Percentiles rank a stretch among this genome's conserved stretches.
Evolutionary conservation across 1,284 basidiomycete species (phyloP).

Genomic region (Marasmius tenuissimus): DNA sequence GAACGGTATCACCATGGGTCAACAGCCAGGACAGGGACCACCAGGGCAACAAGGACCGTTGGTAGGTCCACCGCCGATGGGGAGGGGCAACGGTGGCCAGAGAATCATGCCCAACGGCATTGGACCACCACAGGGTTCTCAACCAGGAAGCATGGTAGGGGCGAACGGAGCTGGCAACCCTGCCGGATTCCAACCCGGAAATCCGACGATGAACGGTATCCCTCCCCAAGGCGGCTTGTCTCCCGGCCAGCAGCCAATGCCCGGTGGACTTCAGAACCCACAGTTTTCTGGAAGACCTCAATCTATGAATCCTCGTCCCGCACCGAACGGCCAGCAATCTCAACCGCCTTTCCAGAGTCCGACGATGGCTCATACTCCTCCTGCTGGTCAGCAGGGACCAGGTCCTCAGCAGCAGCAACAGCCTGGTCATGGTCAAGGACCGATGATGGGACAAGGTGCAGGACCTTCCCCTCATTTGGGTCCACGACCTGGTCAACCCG

Average conservation of each 20-base stretch:
- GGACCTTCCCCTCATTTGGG: constrained; percentile 49
- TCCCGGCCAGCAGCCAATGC: constrained; percentile 21
- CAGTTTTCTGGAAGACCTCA: constrained; percentile 17
- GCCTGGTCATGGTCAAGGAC: constrained; percentile 18
- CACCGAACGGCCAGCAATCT: background rate
- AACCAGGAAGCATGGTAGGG: background rate
- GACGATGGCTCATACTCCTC: background rate
- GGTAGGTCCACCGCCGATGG: background rate
- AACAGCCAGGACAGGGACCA: constrained; percentile 14
- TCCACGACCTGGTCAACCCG: constrained; percentile 28
- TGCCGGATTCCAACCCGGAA: background rate
- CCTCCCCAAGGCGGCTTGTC: constrained; percentile 13
- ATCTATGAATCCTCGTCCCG: background rate
- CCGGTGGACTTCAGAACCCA: constrained; percentile 2
- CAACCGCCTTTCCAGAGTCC: background rate
- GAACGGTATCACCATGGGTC: background rate
- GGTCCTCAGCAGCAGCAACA: constrained; percentile 15
- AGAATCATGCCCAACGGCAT: constrained; percentile 32
- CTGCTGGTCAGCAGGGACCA: constrained; percentile 14
- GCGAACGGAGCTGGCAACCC: background rate
- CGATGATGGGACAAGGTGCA: constrained; percentile 47
- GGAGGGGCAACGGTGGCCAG: constrained; percentile 19
- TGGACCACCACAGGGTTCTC: constrained; percentile 14
- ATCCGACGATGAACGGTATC: constrained; percentile 2
- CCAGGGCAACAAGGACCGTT: constrained; percentile 18